Conservation (phyloP, 2,329 filamentous ascomycete species). For the Trichothecium roseum region DNA sequence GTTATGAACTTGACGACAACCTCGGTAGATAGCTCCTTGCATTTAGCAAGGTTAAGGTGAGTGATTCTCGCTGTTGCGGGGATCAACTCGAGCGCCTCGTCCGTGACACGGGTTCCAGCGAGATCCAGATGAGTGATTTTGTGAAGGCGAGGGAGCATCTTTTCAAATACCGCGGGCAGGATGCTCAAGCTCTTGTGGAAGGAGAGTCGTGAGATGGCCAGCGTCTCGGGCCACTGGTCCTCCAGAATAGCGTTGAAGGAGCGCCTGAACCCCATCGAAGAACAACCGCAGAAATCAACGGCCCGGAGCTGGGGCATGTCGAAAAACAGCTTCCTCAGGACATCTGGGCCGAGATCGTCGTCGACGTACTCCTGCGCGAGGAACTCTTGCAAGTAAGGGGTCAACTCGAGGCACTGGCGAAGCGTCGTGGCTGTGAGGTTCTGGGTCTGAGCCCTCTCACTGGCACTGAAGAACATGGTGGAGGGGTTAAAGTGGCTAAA, state of each 20-base stretch:
- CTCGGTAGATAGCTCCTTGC: slow-evolving; percentile 55
- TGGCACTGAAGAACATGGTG: slow-evolving; percentile 63
- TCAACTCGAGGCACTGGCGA: slow-evolving; percentile 58
- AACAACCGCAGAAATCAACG: slow-evolving; percentile 69
- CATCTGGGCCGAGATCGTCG: slow-evolving; percentile 58
- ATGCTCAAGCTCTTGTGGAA: slow-evolving; percentile 71
- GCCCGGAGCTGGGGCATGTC: slow-evolving; percentile 54
- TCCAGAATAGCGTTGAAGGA: slow-evolving; percentile 50
- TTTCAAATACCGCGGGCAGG: slow-evolving; percentile 55
- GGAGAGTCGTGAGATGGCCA: slow-evolving; percentile 57
- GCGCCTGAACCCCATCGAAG: slow-evolving; percentile 55
- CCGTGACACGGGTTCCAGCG: slow-evolving; percentile 67
- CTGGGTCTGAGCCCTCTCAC: slow-evolving; percentile 63
- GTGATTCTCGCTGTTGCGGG: slow-evolving; percentile 62
- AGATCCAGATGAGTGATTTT: slow-evolving; percentile 69
- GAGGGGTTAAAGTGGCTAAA: slow-evolving; percentile 81
- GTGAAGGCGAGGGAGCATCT: slow-evolving; percentile 58
- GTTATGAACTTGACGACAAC: slow-evolving; percentile 61
- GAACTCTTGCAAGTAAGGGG: slow-evolving; percentile 67
- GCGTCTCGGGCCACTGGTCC: slow-evolving; percentile 38
- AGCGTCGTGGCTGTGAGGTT: slow-evolving; percentile 69
- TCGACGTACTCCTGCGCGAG: slow-evolving; percentile 74
- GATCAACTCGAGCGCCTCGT: slow-evolving; percentile 59
- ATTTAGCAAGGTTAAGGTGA: slow-evolving; percentile 70
- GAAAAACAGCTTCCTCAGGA: slow-evolving; percentile 61